phyloP scores from a whole-genome alignment of 1,284 basidiomycete species.

The Coriolopsis trogii region DNA sequence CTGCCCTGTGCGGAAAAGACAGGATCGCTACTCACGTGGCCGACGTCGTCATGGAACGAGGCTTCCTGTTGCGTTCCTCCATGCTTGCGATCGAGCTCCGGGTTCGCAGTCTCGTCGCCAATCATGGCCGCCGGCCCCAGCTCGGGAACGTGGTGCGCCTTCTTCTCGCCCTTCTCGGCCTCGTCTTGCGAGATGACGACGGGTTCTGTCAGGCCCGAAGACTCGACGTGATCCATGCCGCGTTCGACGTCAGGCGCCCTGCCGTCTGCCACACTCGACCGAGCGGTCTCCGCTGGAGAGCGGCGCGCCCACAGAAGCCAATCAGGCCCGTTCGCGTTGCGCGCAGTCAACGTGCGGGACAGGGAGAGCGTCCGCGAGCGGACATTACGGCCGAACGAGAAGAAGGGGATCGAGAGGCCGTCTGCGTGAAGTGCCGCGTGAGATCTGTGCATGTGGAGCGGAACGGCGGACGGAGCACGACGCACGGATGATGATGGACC shows the following conservation, averaged over 20 bases:
- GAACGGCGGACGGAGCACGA: conserved; percentile 6
- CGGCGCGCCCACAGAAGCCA: conserved; percentile 51
- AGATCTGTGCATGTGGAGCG: too few relatives aligned
- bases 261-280: conserved; percentile 2
- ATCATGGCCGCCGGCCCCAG: conserved; percentile 19
- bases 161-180: neutral
- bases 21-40: neutral
- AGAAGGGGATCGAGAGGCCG: conserved; percentile 88
- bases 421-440: too few relatives aligned
- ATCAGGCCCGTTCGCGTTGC: conserved; percentile 41
- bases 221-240: conserved; percentile 11
- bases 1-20: neutral
- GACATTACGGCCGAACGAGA: conserved; percentile 71
- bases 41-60: neutral
- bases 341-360: conserved; percentile 34
- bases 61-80: neutral
- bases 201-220: neutral
- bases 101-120: conserved; percentile 13
- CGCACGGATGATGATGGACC: conserved; percentile 82
- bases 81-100: neutral
- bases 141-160: conserved; percentile 8
- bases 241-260: conserved; percentile 15
- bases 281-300: conserved; percentile 22
- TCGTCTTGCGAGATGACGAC: neutral
- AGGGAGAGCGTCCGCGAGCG: conserved; percentile 55